These are phyloP conservation scores for Batkoa obscura DNA, from an alignment of 371 early-diverging fungal genomes.

Conservation along the genomic window DNA sequence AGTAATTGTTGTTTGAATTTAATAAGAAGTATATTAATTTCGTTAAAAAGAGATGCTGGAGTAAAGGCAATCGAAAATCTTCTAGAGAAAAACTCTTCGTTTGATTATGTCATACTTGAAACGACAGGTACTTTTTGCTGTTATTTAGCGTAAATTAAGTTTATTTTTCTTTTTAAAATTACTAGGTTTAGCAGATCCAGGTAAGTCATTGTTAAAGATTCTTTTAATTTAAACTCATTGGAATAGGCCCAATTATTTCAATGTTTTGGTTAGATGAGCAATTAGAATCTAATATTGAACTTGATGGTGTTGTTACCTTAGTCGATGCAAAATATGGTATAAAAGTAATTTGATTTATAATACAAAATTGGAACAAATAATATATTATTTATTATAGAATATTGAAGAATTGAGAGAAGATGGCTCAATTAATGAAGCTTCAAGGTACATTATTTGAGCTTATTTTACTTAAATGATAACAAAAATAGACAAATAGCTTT, in stretches of 20 bases:
- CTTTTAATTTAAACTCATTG: too few species aligned
- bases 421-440: conserved; percentile 42
- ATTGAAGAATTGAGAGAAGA: conserved; percentile 27
- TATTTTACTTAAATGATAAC: conserved; percentile 14
- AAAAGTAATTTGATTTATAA: conserved; percentile 16
- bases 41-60: conserved; percentile 53
- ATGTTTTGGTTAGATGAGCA: conserved; percentile 96
- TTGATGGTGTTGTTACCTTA: conserved; percentile 86
- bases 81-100: conserved; percentile 52
- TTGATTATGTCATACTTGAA: conserved; percentile 89
- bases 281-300: conserved; percentile 62
- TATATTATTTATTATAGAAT: conserved; percentile 14
- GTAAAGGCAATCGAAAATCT: conserved; percentile 86
- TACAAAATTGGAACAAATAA: not conserved
- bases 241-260: conserved; percentile 43
- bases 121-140: conserved; percentile 39
- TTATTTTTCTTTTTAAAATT: too few species aligned
- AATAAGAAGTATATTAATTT: not conserved
- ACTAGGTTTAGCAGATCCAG: too few species aligned
- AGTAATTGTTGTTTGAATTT: conserved; percentile 23
- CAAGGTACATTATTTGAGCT: conserved; percentile 21
- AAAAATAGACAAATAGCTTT: conserved; percentile 74
- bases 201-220: too few species aligned
- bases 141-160: conserved; percentile 8
- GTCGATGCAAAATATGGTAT: conserved; percentile 73